Base-by-base conservation (phyloP, 371 early-diverging fungal species). In the Actinomucor elegans region DNA sequence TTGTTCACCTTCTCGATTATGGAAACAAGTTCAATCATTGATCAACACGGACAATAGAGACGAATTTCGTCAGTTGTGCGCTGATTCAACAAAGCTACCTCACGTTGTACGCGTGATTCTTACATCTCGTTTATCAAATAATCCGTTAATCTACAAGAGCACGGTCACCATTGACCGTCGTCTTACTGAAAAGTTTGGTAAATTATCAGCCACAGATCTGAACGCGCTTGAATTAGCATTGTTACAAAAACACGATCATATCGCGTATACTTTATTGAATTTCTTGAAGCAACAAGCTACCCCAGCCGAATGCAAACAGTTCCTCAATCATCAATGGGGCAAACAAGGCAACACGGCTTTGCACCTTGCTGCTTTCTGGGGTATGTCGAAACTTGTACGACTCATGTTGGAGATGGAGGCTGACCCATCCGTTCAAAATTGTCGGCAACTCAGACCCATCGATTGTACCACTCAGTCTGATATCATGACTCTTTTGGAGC, bases 301-400 rank as follows among this genome's bases (percentile, higher is more conserved):
- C 38, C 34, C 53, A 17, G 26, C 48, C 7, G 63, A 74, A 45
- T 47, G 52, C 11, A 34, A 49, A 20, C 49, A 31, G 11, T 70
- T 67, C 36, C 14, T 70, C 9, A 67, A 70, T 40, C 70, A 74
- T 49, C 47, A 59, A 33, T 67, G 65, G 55, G 70, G 70, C 14
- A 58, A 69, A 27, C 47, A 41, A 40, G 38, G 66, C 35, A 67
- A 68, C 33, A 67, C 67, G 4, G 52, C 66, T 36, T 54, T 74
- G 5, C 75, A 74, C 46, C 52, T 74, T 6, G 75, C 71, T 41
- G 56, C 66, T 38, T 71, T 68, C 57, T 70, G 65, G 64, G 66
- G 68, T 49, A 62, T 70, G 61, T 55, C 68, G 40, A 57, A 61
- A 23, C 59, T 75, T 57, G 71, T 75, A 47, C 68, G 59, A 66